Evolutionary conservation across 139 green algal genomes (phyloP).

Genomic region (Coccomyxa sp.): DNA sequence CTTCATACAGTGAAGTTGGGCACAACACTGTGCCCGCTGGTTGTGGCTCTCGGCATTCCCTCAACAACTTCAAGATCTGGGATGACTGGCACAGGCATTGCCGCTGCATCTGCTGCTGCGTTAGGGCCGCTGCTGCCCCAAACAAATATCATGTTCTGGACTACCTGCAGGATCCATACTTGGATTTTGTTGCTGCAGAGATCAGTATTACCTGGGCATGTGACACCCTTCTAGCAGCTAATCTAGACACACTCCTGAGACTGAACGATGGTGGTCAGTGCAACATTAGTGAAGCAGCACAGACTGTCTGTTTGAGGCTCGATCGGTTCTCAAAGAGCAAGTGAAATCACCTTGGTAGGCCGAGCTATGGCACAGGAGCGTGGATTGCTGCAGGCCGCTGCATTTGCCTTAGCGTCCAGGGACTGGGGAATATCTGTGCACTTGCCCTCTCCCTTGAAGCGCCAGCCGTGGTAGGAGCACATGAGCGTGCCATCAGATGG

Average conservation of each 20-base stretch:
- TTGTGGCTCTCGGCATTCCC: too few relatives aligned
- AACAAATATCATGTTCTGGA: constrained; percentile 45
- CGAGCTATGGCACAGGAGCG: constrained; percentile 5
- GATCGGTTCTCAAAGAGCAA: too few relatives aligned
- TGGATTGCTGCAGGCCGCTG: neutral
- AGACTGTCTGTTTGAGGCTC: too few relatives aligned
- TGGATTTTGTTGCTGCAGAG: too few relatives aligned
- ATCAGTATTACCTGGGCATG: too few relatives aligned
- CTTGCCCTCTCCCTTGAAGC: constrained; percentile 17
- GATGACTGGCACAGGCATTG: neutral
- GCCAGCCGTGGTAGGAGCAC: constrained; percentile 49
- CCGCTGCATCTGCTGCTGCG: neutral
- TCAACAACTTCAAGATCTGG: neutral
- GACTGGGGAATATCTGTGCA: constrained; percentile 47
- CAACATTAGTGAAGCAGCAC: too few relatives aligned
- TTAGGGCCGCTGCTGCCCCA: constrained; percentile 26
- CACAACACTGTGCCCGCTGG: too few relatives aligned
- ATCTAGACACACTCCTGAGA: too few relatives aligned
- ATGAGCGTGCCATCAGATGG: constrained; percentile 29
- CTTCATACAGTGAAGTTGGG: too few relatives aligned
- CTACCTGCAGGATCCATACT: constrained; percentile 15
- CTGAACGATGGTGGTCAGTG: too few relatives aligned
- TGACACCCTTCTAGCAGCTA: too few relatives aligned
- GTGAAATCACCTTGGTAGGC: constrained; percentile 6
- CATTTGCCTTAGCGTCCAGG: neutral